Base-by-base conservation (phyloP, 192 early-diverging fungal genomes). In the Coemansia sp. region DNA sequence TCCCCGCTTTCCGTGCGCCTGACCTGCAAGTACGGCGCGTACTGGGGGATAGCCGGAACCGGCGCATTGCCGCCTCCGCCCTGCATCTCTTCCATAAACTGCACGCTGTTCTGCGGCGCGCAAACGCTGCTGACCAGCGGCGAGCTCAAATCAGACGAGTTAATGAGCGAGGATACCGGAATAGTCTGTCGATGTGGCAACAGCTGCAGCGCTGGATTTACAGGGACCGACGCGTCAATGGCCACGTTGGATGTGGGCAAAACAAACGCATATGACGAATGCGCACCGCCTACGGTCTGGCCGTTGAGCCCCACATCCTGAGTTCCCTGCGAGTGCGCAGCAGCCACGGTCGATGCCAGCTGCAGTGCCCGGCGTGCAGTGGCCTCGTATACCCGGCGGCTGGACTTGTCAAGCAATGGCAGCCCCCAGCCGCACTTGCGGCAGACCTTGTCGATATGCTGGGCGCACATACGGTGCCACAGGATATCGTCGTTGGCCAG, bases 391-490 rank as follows among this genome's bases (percentile, higher is more conserved):
- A 73, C 46, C 21, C 79, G 73, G 19, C 73, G 73, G 30, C 73
- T 63, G 32, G 67, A 86, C 42, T 75, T 83, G 53, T 91, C 85
- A 24, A 95, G 73, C 60, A 93, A 62, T n/a, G 95, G 95, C 31
- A 98, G 60, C 1, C 97, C 95, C 95, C 95, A 99, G 2, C 97
- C 97, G 72, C 97, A 99, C 56, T 89, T 96, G 62, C 82, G 82
- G 65, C 97, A 99, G 58, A 92, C 91, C 55, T 91, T 91, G 71
- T 95, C 94, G 53, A 97, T 99, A 65, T 99, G 97, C 77, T 98
- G 95, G 32, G 89, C 88, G 61, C 97, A 99, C 92, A 99, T 95
- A 29, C 89, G 79, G 64, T 97, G 91, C 97, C 97, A 99, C 14
- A 99, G 81, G 6, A 88, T 77, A 64, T 99, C 93, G 62, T 95